These are phyloP conservation scores for Galerina sulciceps DNA, from an alignment of 768 basidiomycete species.

Conservation along the genomic window DNA sequence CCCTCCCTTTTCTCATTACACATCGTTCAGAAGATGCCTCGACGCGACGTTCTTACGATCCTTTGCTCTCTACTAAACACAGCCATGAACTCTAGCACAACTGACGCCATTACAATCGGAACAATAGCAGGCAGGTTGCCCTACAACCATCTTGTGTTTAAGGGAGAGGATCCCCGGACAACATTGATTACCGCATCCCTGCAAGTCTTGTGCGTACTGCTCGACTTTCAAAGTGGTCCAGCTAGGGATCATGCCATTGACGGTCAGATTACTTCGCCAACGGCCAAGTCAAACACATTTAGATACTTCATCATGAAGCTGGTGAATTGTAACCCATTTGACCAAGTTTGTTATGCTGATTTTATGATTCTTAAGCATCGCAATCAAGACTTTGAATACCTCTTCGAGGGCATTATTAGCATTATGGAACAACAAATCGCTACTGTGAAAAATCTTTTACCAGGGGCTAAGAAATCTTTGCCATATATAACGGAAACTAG, in stretches of 20 bases:
- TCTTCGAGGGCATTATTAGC: slow-evolving; percentile 71
- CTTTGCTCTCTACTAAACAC: slow-evolving; percentile 95
- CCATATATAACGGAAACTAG: slow-evolving; percentile 85
- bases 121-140: slow-evolving; percentile 80
- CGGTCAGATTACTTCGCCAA: slow-evolving; percentile 48
- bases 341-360: slow-evolving; percentile 9
- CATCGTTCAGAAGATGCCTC: slow-evolving; percentile 74
- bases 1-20: slow-evolving; percentile 81
- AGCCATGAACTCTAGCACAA: slow-evolving; percentile 69
- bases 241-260: slow-evolving; percentile 64
- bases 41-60: slow-evolving; percentile 87
- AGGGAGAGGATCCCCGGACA: slow-evolving; percentile 80
- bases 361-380: slow-evolving; percentile 66
- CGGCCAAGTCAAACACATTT: slow-evolving; percentile 82
- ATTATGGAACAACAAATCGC: slow-evolving; percentile 79
- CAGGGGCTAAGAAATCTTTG: slow-evolving; percentile 83
- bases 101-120: slow-evolving; percentile 57
- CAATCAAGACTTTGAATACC: slow-evolving; percentile 84
- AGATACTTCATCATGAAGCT: slow-evolving; percentile 91
- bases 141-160: slow-evolving; percentile 89
- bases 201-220: slow-evolving; percentile 74
- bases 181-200: slow-evolving; percentile 76
- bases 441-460: slow-evolving; percentile 73
- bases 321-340: slow-evolving; percentile 43
- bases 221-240: slow-evolving; percentile 82